Percentiles rank a stretch among this genome's conserved stretches.
phyloP scores from a whole-genome alignment of 2,329 filamentous ascomycete species.

The Penicillium sp. region DNA sequence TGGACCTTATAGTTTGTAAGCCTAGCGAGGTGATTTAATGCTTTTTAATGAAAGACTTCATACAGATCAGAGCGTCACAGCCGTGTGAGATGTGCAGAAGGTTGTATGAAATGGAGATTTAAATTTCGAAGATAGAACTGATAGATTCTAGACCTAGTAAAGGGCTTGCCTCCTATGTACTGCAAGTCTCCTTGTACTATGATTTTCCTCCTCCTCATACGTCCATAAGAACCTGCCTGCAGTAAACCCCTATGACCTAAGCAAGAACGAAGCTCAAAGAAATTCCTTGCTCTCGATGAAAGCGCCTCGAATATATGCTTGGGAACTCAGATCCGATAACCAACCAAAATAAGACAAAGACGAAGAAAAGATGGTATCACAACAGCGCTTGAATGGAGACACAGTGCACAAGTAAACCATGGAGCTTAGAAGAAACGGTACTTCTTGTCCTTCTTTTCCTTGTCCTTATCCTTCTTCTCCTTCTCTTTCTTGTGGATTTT shows the following conservation, averaged over 20 bases:
- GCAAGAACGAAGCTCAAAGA: not conserved
- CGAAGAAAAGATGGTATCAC: constrained; percentile 37
- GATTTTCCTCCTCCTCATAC: not conserved
- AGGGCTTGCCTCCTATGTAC: not conserved
- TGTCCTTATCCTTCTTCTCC: constrained; percentile 35
- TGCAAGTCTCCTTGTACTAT: not conserved
- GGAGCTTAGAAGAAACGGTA: constrained; percentile 53
- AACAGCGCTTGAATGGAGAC: constrained; percentile 27
- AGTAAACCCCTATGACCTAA: not conserved
- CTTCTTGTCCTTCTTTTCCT: constrained; percentile 37
- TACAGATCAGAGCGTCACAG: too few species aligned
- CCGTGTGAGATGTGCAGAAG: too few species aligned
- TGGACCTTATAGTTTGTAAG: too few species aligned
- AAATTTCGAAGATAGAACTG: not conserved
- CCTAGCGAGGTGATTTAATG: too few species aligned
- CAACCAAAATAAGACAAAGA: constrained; percentile 12
- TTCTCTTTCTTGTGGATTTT: constrained; percentile 34
- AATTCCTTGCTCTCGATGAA: not conserved
- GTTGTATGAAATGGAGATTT: not conserved
- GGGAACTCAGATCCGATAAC: constrained; percentile 5
- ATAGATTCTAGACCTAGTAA: not conserved
- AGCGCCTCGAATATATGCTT: constrained; percentile 20
- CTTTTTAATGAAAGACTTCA: too few species aligned
- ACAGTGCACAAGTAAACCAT: constrained; percentile 3
- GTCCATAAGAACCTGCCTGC: not conserved